Evolutionary conservation across 106 monocot species (phyloP).

Genomic region (Triglochin maritima): DNA sequence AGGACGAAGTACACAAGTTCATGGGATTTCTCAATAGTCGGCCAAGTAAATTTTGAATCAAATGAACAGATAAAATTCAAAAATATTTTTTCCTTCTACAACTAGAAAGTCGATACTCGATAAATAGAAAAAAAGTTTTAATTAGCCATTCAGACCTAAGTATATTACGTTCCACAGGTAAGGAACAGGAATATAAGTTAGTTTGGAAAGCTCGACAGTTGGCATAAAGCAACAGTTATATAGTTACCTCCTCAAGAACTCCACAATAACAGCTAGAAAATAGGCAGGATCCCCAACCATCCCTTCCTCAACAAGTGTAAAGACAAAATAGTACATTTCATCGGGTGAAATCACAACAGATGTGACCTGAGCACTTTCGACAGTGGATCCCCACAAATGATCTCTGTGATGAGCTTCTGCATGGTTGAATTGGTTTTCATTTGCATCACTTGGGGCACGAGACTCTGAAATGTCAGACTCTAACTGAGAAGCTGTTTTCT

Average conservation of each 20-base stretch:
- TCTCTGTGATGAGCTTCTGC: slow-evolving; percentile 10
- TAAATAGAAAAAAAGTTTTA: no score
- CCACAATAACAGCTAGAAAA: slow-evolving; percentile 64
- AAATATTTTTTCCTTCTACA: no score
- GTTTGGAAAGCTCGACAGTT: no score
- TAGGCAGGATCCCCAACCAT: slow-evolving; percentile 79
- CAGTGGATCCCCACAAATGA: slow-evolving; percentile 17
- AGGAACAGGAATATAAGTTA: no score
- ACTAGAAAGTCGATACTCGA: no score
- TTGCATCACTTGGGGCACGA: slow-evolving; percentile 15
- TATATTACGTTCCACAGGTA: no score
- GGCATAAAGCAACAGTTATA: no score
- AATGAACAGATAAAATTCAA: no score
- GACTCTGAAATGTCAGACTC: slow-evolving; percentile 15
- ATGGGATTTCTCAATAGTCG: no score
- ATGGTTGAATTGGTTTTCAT: slow-evolving; percentile 17
- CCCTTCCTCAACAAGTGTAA: slow-evolving; percentile 74
- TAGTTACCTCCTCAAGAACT: slow-evolving; percentile 66
- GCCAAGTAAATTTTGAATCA: no score
- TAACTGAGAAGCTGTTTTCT: slow-evolving; percentile 1
- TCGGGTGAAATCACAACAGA: slow-evolving; percentile 68
- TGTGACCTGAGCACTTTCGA: slow-evolving; percentile 18
- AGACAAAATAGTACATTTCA: slow-evolving; percentile 73
- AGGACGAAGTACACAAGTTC: not conserved
- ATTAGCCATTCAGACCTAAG: no score